Conservation (phyloP, 192 early-diverging fungal genomes). For the Coemansia reversa region DNA sequence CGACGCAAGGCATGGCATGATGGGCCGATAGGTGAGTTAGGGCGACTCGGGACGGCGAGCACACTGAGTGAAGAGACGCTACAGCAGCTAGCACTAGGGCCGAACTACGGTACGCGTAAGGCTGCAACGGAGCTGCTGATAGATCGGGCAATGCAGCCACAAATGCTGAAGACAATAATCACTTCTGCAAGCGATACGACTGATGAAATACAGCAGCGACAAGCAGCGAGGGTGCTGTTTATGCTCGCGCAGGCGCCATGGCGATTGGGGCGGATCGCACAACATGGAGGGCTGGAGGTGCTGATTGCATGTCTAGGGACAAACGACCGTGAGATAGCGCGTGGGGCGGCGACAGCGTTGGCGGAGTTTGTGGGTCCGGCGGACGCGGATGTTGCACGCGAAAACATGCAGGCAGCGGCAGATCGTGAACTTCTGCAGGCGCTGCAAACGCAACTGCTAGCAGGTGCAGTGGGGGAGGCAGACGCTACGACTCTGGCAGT, state of each 20-base stretch:
- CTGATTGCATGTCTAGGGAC: constrained; percentile 24
- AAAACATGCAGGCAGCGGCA: constrained; percentile 19
- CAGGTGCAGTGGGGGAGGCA: neutral
- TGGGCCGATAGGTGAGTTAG: neutral
- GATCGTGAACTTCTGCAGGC: constrained; percentile 18
- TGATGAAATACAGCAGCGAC: constrained; percentile 5
- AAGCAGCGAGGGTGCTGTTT: constrained; percentile 16
- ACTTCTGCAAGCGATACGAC: neutral
- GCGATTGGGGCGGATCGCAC: constrained; percentile 8
- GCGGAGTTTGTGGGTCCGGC: constrained; percentile 17
- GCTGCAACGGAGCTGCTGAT: constrained; percentile 31
- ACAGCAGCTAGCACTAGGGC: constrained; percentile 18
- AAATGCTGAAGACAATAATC: constrained; percentile 19
- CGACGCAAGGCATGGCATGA: constrained; percentile 28
- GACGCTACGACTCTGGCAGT: constrained; percentile 14
- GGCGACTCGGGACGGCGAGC: neutral
- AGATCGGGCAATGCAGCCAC: constrained; percentile 21
- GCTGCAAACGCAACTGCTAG: constrained; percentile 13
- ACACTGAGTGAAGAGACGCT: constrained; percentile 15
- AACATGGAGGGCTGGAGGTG: constrained; percentile 16
- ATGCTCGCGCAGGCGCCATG: constrained; percentile 23
- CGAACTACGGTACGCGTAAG: constrained; percentile 17
- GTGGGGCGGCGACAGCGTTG: constrained; percentile 19
- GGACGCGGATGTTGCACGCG: constrained; percentile 7
- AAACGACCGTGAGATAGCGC: constrained; percentile 18